These are phyloP conservation scores for Rhynchosporium secalis DNA, from an alignment of 2,329 filamentous ascomycete species.

Conservation along the genomic window DNA sequence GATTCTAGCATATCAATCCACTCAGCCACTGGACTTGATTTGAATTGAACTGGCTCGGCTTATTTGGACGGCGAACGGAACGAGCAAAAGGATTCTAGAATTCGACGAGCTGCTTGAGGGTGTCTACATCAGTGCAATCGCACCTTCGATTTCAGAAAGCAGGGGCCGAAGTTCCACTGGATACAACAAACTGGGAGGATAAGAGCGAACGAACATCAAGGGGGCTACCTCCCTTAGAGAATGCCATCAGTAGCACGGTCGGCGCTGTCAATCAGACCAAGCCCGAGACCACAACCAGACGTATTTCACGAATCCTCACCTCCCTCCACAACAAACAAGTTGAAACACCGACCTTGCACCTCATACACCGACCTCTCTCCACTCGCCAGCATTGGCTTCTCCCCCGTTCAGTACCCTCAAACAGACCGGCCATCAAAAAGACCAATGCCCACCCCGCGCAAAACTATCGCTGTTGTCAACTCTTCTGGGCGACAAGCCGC, in stretches of 20 bases:
- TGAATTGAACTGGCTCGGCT: no score
- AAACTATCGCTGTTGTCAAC: conserved; percentile 89
- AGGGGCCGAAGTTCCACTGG: not conserved
- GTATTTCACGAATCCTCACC: conserved; percentile 22
- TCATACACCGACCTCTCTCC: conserved; percentile 31
- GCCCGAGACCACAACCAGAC: conserved; percentile 27
- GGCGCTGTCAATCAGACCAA: conserved; percentile 36
- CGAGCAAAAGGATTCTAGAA: no score
- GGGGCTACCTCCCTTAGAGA: not conserved
- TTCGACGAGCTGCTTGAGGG: no score
- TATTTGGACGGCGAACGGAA: no score
- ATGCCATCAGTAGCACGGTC: conserved; percentile 38
- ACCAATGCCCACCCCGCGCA: conserved; percentile 38
- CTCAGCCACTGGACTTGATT: no score
- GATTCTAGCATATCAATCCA: no score
- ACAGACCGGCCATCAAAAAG: conserved; percentile 37
- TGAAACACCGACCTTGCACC: conserved; percentile 36
- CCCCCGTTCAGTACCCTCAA: conserved; percentile 25
- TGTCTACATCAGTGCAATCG: no score
- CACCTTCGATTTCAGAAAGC: not conserved
- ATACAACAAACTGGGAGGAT: not conserved
- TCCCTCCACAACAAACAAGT: conserved; percentile 18
- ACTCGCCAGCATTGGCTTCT: conserved; percentile 23
- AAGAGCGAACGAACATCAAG: not conserved
- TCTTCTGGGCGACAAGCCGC: conserved; percentile 94